Percentiles rank a stretch among this genome's conserved stretches.
Evolutionary conservation across 78 protist genomes (phyloP).

Genomic region (Bigelowiella natans): DNA sequence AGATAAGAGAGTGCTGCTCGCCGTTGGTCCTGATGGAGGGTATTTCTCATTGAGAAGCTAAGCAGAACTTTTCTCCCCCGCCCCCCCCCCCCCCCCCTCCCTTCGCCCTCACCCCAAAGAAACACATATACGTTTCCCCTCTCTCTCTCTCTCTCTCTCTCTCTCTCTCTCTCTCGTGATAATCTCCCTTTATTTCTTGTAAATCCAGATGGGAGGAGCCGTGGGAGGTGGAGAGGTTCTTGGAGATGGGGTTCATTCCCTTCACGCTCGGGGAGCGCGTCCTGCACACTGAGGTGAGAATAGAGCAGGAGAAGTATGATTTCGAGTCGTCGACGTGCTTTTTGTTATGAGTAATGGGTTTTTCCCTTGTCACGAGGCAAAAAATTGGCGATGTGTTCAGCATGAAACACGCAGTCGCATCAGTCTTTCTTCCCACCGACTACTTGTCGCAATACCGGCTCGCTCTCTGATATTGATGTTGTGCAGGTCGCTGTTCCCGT

Average conservation of each 20-base stretch:
- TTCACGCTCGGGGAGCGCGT: background rate
- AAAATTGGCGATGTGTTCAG: too few relatives aligned
- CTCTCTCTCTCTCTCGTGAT: background rate
- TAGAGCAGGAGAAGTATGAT: too few relatives aligned
- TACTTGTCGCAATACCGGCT: too few relatives aligned
- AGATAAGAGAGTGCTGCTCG: background rate
- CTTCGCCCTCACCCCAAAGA: too few relatives aligned
- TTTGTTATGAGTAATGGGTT: too few relatives aligned
- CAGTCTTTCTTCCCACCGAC: too few relatives aligned
- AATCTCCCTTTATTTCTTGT: background rate
- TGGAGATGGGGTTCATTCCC: background rate
- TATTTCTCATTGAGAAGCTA: background rate
- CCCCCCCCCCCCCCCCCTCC: too few relatives aligned
- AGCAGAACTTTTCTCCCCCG: too few relatives aligned
- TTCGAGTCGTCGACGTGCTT: too few relatives aligned
- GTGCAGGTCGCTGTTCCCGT: background rate
- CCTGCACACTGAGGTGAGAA: background rate
- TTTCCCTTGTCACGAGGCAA: too few relatives aligned
- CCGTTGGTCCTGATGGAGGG: background rate
- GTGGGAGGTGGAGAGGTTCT: background rate
- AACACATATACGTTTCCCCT: background rate
- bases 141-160: background rate
- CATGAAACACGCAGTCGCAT: too few relatives aligned
- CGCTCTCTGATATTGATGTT: too few relatives aligned
- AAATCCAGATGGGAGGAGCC: background rate